Conservation (phyloP, 805 yeast species). For the Hanseniaspora thailandica region DNA sequence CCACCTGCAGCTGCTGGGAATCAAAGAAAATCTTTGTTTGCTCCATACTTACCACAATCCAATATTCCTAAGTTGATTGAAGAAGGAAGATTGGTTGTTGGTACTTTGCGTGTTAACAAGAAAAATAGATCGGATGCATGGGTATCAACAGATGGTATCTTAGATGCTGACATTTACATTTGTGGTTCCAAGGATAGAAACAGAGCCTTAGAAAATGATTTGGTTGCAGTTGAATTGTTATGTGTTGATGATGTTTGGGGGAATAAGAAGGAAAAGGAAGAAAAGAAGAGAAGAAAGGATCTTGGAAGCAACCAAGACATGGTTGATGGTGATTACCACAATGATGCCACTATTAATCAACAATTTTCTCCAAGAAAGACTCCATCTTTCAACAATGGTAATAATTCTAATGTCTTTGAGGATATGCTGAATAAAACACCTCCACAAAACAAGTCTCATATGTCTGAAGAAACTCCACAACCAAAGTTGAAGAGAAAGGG, state of each 20-base stretch:
- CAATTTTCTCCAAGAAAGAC: conserved; percentile 33
- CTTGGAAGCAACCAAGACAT: conserved; percentile 32
- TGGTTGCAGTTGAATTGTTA: conserved; percentile 87
- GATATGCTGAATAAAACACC: conserved; percentile 29
- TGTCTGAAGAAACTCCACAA: conserved; percentile 10
- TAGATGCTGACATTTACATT: conserved; percentile 93
- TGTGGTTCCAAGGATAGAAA: conserved; percentile 98
- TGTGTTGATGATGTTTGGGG: conserved; percentile 98
- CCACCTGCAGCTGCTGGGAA: conserved; percentile 28
- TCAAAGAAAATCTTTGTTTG: conserved; percentile 70
- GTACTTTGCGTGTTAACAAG: conserved; percentile 84
- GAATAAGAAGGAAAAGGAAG: conserved; percentile 91
- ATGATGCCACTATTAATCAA: conserved; percentile 49
- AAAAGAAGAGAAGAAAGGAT: conserved; percentile 83
- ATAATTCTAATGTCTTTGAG: conserved; percentile 22
- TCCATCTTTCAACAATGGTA: conserved; percentile 18
- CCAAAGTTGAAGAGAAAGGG: conserved; percentile 57
- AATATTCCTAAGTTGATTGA: conserved; percentile 77
- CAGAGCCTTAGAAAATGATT: conserved; percentile 91
- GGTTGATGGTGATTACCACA: conserved; percentile 51
- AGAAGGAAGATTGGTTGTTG: conserved; percentile 87
- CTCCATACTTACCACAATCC: conserved; percentile 91
- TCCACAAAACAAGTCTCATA: conserved; percentile 27
- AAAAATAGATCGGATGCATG: conserved; percentile 96
- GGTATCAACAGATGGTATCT: conserved; percentile 89